phyloP scores from a whole-genome alignment of 129 eudicot species.

The Ambrosia artemisiifolia region DNA sequence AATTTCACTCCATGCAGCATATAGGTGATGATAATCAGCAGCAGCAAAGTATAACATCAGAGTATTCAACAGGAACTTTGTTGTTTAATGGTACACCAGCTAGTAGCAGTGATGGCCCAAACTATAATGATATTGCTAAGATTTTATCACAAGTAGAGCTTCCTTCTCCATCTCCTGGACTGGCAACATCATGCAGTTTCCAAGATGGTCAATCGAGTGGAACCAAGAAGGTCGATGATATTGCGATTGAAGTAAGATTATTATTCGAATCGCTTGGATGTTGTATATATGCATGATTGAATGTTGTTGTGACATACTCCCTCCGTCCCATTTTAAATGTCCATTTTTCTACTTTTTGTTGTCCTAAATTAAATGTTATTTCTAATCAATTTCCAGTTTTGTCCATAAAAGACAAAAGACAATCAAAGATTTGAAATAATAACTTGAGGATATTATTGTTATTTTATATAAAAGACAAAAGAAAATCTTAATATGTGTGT shows the following conservation, averaged over 20 bases:
- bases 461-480: no score
- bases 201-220: constrained; percentile 24
- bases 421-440: no score
- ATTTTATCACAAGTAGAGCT: constrained; percentile 27
- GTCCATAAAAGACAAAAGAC: no score
- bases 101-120: neutral
- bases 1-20: constrained; percentile 9
- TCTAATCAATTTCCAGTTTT: no score
- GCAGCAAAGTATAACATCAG: constrained; percentile 10
- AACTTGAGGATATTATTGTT: no score
- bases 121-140: constrained; percentile 6
- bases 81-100: neutral
- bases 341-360: no score
- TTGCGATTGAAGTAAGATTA: constrained; percentile 14
- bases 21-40: constrained; percentile 15
- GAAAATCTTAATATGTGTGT: no score
- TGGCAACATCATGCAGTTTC: neutral
- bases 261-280: neutral
- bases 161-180: constrained; percentile 21
- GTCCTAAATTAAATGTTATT: no score
- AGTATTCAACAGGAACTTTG: neutral
- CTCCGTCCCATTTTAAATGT: no score
- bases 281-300: neutral
- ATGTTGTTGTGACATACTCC: no score
- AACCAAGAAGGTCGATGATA: constrained; percentile 6